Evolutionary conservation across 306 rosid genomes (phyloP), one percentile per base, ranked within the genome.

Genomic region (Cajanus cajan): DNA sequence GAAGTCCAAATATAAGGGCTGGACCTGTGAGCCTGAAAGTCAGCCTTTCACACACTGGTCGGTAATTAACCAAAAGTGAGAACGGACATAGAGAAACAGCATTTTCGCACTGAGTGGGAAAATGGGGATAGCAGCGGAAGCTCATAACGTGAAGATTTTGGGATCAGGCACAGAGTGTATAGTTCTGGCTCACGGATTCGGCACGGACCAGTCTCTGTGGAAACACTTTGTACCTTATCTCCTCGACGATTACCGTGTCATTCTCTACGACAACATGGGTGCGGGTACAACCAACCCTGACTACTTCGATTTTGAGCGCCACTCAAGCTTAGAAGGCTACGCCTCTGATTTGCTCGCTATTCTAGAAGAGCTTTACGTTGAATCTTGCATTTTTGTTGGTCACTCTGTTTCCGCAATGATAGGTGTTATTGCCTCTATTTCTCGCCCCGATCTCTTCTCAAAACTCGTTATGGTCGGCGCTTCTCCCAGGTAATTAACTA

Each of bases 271-370:
- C 59, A 93, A 88, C 64, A 93, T 93, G 92, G 97, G 97, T 3
- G 92, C 93, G 7, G 97, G 95, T 14, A 88, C 97, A 7, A 93
- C 98, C 0, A 91, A 93, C 79, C 97, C 98, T 1, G 98, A 93
- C 0, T 93, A 87, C 68, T 93, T 93, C 78, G 97, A 93, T 72
- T 93, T 92, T 70, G 93, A 91, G 0, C 86, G 91, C 7, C 82
- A 93, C 86, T 66, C 86, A 2, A 84, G 82, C 12, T 87, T 93
- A 10, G 95, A 93, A 73, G 98, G 98, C 25, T 85, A 82, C 16
- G 91, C 95, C 0, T 88, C 85, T 64, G 98, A 93, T 64, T 54
- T 93, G 52, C 88, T 93, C 4, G 83, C 93, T 4, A 93, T 93
- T 45, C 43, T 93, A 1, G 92, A 93, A 65, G 94, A 89, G 71